Percentiles rank a stretch among this genome's conserved stretches.
These are phyloP conservation scores for Tricholoma matsutake DNA, from an alignment of 768 basidiomycete species.

Conservation along the genomic window DNA sequence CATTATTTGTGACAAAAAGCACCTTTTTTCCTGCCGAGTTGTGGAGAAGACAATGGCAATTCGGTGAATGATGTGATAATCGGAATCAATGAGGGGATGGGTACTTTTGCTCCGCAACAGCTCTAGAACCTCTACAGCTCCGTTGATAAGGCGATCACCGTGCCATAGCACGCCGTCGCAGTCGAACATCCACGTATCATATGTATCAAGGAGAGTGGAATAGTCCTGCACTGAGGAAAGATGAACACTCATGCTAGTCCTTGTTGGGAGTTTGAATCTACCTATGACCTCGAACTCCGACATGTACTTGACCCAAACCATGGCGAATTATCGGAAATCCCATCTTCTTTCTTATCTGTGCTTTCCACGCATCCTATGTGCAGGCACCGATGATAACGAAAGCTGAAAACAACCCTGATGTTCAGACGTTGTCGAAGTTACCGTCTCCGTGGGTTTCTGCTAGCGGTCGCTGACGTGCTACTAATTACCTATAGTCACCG, in stretches of 20 bases:
- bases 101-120: conserved; percentile 70
- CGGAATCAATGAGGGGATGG: conserved; percentile 23
- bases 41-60: conserved; percentile 6
- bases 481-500: background rate
- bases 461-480: background rate
- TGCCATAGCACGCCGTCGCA: conserved; percentile 96
- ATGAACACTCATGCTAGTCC: conserved; percentile 28
- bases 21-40: conserved; percentile 66
- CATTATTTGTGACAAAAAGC: conserved; percentile 97
- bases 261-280: background rate
- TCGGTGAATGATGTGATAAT: background rate
- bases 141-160: conserved; percentile 76
- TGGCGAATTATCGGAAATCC: background rate
- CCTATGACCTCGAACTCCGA: conserved; percentile 5
- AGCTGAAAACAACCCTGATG: background rate
- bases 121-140: conserved; percentile 70
- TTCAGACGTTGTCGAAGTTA: background rate
- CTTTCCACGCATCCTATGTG: background rate
- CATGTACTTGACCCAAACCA: background rate
- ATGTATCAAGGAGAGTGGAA: conserved; percentile 50
- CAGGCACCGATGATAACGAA: background rate
- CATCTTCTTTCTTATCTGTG: background rate
- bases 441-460: background rate
- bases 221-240: conserved; percentile 46
- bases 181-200: conserved; percentile 95